Percentiles rank a stretch among this genome's conserved stretches.
Evolutionary conservation across 129 eudicot genomes (phyloP).

Genomic region (Escallonia rubra): DNA sequence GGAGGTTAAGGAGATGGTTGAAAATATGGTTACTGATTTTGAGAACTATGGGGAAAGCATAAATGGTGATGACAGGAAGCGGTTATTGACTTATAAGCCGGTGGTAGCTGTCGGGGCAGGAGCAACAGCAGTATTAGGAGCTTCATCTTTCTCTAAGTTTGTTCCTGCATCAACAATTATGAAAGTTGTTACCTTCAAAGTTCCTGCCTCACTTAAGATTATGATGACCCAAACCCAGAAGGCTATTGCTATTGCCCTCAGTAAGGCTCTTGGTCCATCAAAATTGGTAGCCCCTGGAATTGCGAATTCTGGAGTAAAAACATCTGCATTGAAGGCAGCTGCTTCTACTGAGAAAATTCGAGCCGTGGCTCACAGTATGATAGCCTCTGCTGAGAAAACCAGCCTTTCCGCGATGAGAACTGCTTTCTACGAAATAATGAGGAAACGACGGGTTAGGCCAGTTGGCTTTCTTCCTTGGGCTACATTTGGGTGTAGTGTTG

Average conservation of each 20-base stretch:
- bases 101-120: conserved; percentile 96
- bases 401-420: conserved; percentile 89
- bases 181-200: conserved; percentile 53
- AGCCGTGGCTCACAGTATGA: conserved; percentile 63
- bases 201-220: conserved; percentile 65
- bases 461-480: conserved; percentile 81
- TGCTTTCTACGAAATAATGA: conserved; percentile 91
- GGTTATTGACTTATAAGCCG: conserved; percentile 55
- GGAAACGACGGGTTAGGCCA: conserved; percentile 56
- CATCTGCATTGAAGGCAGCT: conserved; percentile 61
- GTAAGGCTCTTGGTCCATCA: conserved; percentile 63
- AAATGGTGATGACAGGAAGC: conserved; percentile 31
- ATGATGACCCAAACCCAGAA: conserved; percentile 66
- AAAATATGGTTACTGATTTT: conserved; percentile 44
- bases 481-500: conserved; percentile 79
- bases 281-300: conserved; percentile 46
- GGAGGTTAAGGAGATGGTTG: conserved; percentile 46
- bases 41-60: conserved; percentile 26
- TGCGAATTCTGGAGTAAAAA: conserved; percentile 54
- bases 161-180: conserved; percentile 66
- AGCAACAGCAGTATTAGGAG: conserved; percentile 85
- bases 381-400: conserved; percentile 80
- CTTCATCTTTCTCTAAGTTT: conserved; percentile 73
- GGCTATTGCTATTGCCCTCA: conserved; percentile 43
- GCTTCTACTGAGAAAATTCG: conserved; percentile 84